Base-by-base conservation (phyloP, 768 basidiomycete species). In the Tricholoma matsutake region DNA sequence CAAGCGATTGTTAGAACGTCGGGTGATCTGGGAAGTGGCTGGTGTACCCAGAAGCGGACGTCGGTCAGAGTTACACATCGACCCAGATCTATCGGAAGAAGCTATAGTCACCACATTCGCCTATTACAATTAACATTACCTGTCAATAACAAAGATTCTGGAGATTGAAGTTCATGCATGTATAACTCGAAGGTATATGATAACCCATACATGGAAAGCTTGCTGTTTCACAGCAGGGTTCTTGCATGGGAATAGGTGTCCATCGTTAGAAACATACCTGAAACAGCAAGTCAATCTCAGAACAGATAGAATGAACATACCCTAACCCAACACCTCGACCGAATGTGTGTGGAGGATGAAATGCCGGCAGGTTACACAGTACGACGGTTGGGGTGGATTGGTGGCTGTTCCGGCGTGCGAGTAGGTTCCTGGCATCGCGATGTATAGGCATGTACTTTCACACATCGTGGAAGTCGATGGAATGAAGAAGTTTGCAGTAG, bases 181-280 rank as follows among this genome's bases (percentile, higher is more conserved):
- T 35, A 20, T 13, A 20, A 16, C 28, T 16, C 54, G 58, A 8
- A 22, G 10, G 29, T 7, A 56, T n/a, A 20, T 43, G 43, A 39
- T 4, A 2, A 76, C 84, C 61, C 68, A 86, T 83, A 87, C 83
- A 67, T 87, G 85, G 71, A 81, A 86, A 0, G 86, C 76, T 63
- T 81, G 84, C 18, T 79, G 80, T 69, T 82, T 68, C 8, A 79
- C 72, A 0, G 73, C 74, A 1, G 86, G 86, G 62, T 86, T 84
- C 57, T 74, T 75, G 71, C 86, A 87, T 1, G 68, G 29, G 60
- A 84, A 87, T 10, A 75, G 63, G 66, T 87, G 86, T 0, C 86
- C 86, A 54, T 87, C 86, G 20, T 71, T 72, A 3, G 85, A 86
- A 43, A 83, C 62, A 63, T 87, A 81, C 5, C 84, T 68, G 18